Base-by-base conservation (phyloP, 2,329 filamentous ascomycete genomes). In the Emmonsiellopsis sp. region DNA sequence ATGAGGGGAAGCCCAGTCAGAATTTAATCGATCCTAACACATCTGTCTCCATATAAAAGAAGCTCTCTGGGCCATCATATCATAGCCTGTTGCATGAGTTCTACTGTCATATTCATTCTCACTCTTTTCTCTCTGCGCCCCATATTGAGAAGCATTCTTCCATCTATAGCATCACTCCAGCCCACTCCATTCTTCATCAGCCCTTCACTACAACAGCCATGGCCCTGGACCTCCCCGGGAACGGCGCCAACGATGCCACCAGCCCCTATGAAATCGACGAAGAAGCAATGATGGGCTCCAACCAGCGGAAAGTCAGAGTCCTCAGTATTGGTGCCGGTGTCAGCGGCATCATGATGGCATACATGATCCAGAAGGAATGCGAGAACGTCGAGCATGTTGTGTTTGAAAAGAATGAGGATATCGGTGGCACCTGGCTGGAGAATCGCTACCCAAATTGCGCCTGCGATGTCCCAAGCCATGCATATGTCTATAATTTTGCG, bases 391-490 rank as follows among this genome's bases (percentile, higher is more conserved):
- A 70, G 8, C 55, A 70, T 64, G 43, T 59, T 15, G 53, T 59
- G 20, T 68, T 66, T 41, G 65, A 67, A 34, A 66, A 65, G 61
- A 70, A 70, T 45, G 57, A 64, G n/a, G 63, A 67, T 40, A 58
- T 71, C 50, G 68, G 67, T 5, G 68, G 67, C n/a, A 65, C 67
- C 34, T 70, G 68, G 69, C 59, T 62, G 9, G 66, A 67, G 35
- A 69, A 67, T 54, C 57, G 60, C 32, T 71, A 70, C 45, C 69
- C 69, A 2, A 67, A 67, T 2, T 71, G 68, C 55, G 73, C 70
- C 1, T 76, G 74, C 57, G 73, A 77, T 56, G 68, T 77, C 9
- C 74, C 74, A 0, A 68, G 64, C 34, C 74, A 75, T 57, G 71
- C 72, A 0, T 77, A 76, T 59, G 72, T 70, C 0, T 71, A 69